A percentile compares a stretch with the other conserved stretches of the same genome.
Conservation (phyloP, 164 flowering plant genomes). For the Berberis vulgaris region DNA sequence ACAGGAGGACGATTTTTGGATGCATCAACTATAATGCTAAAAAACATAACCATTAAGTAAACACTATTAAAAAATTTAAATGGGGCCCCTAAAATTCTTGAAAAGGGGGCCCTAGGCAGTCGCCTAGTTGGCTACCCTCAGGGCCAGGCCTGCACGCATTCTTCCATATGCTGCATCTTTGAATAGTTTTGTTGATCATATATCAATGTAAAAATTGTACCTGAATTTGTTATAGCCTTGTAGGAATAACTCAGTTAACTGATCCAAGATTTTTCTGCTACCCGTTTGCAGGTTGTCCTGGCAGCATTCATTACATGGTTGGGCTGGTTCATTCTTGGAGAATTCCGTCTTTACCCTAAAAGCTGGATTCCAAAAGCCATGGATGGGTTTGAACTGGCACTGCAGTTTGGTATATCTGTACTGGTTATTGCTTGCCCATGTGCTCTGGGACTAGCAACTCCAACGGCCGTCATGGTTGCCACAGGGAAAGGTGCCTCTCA, state of each 20-base stretch:
- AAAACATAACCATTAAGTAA: no score
- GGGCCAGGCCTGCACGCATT: no score
- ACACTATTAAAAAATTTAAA: no score
- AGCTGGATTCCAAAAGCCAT: conserved; percentile 72
- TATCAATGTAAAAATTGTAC: no score
- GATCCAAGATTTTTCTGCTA: not conserved
- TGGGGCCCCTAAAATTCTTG: no score
- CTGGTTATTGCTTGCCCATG: conserved; percentile 97
- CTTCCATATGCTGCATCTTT: no score
- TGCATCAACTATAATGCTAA: no score
- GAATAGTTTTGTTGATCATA: no score
- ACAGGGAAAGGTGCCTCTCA: conserved; percentile 92
- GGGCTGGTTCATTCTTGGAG: conserved; percentile 77
- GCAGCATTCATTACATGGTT: conserved; percentile 79
- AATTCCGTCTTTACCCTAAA: conserved; percentile 55
- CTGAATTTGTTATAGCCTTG: not conserved
- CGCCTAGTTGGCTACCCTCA: no score
- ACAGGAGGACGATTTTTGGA: no score
- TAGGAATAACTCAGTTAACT: no score
- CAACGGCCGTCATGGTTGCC: conserved; percentile 97
- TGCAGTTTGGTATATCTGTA: conserved; percentile 92
- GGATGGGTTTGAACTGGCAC: conserved; percentile 85
- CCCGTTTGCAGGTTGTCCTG: conserved; percentile 55
- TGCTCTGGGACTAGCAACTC: conserved; percentile 94
- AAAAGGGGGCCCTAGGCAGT: no score